These are phyloP conservation scores for Acanthamoeba lenticulata DNA, from an alignment of 208 protist genomes.

Conservation along the genomic window DNA sequence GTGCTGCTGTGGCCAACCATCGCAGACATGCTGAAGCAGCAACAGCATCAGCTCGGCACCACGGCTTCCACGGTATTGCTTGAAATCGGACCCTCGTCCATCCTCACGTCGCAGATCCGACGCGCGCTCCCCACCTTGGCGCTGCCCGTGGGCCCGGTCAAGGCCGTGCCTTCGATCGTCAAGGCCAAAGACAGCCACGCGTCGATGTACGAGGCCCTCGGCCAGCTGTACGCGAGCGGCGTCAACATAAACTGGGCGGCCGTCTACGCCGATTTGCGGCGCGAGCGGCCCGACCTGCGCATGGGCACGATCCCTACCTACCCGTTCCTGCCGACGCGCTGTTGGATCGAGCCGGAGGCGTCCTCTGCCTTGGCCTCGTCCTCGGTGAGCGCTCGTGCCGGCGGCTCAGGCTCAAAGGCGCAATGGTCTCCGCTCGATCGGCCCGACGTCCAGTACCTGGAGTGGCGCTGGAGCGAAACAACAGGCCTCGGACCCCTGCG, in stretches of 20 bases:
- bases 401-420: neutral
- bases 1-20: constrained; percentile 48
- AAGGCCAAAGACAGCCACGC: constrained; percentile 27
- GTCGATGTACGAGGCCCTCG: constrained; percentile 36
- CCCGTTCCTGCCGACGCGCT: neutral
- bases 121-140: neutral
- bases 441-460: neutral
- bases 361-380: too few species aligned
- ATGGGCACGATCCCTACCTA: neutral
- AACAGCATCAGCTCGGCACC: neutral
- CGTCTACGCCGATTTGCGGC: neutral
- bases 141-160: neutral
- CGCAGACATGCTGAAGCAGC: neutral
- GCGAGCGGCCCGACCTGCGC: neutral
- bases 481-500: neutral
- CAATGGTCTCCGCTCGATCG: constrained; percentile 1
- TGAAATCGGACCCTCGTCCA: constrained; percentile 28
- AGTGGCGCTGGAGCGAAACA: neutral
- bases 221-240: constrained; percentile 11
- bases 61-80: neutral
- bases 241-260: neutral
- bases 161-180: neutral
- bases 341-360: neutral
- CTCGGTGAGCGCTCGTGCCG: too few species aligned
- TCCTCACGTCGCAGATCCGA: constrained; percentile 1